These are phyloP conservation scores for Cupressus sempervirens DNA, from an alignment of 75 land plant genomes.

Conservation along the genomic window DNA sequence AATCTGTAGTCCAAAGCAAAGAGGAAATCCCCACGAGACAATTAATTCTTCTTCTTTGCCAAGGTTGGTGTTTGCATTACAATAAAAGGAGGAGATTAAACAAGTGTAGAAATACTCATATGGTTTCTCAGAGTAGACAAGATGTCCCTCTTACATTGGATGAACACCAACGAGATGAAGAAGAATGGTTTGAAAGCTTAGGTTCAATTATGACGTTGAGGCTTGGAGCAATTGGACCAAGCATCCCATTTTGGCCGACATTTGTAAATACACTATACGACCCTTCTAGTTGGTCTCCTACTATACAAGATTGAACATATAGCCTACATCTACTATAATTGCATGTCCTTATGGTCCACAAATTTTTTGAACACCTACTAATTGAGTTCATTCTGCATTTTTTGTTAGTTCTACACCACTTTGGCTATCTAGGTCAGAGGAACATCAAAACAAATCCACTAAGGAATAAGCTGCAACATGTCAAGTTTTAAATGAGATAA, in stretches of 20 bases:
- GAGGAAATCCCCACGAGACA: too few relatives aligned
- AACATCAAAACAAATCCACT: not conserved
- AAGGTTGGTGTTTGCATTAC: too few relatives aligned
- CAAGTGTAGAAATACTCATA: not conserved
- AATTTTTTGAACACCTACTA: constrained; percentile 8
- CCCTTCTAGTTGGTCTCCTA: constrained; percentile 1
- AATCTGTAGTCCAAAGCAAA: too few relatives aligned
- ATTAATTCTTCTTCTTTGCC: too few relatives aligned
- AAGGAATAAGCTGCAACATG: constrained; percentile 5
- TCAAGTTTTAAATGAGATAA: constrained; percentile 12
- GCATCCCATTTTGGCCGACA: not conserved
- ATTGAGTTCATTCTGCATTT: constrained; percentile 11
- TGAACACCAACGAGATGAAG: constrained; percentile 40
- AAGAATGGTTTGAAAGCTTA: constrained; percentile 32
- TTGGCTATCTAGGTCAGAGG: not conserved
- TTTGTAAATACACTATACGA: not conserved
- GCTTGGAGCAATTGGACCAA: not conserved
- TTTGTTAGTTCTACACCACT: constrained; percentile 5
- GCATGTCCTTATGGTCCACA: constrained; percentile 2
- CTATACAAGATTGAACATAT: constrained; percentile 9
- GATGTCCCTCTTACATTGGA: constrained; percentile 26
- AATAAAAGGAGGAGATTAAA: too few relatives aligned
- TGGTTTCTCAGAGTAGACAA: constrained; percentile 8
- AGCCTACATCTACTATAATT: not conserved
- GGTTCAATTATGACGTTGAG: not conserved